Base-by-base conservation (phyloP, 805 yeast species). In the Hanseniaspora meyeri region DNA sequence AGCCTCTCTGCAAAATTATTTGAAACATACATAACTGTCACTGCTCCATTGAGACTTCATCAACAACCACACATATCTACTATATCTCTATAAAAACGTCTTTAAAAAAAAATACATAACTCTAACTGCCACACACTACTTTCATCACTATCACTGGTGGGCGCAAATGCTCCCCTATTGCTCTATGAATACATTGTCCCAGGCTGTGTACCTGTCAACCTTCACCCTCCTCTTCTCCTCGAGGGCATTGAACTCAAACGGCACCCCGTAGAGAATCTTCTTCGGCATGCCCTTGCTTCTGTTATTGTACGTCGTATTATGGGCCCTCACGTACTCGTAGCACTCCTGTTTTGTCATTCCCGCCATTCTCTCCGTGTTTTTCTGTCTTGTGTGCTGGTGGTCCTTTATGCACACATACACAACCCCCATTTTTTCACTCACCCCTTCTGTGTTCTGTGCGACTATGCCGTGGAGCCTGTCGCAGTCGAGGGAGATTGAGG, bases 401-500 rank as follows among this genome's bases (percentile, higher is more conserved):
- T 68, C 20, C 43, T 55, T 31, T 46, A 48, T 36, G 63, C 65
- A 49, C 62, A 66, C 3, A 34, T 59, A 60, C 16, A 71, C 71
- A 10, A 66, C 57, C 4, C 72, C 72, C 16, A 68, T 45, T 24
- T 58, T 57, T 5, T 67, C 45, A 3, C 59, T 53, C 48, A 64
- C 64, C 29, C 54, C 58, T n/a, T 56, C 50, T 10, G 66, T 65
- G 31, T 65, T 51, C 16, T 55, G 48, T 19, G 63, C 63, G 49
- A 66, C 62, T 3, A 67, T 59, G 43, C 64, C 68, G 55, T 65
- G 66, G 55, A 68, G 60, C 57, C 62, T 65, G 46, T 64, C 65
- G 51, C 63, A 61, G 17, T 63, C 63, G n/a, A 69, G 34, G 9
- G 71, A 61, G 11, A 60, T 58, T 0, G 70, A 62, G 43, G 66